Evolutionary conservation across 2,329 filamentous ascomycete genomes (phyloP), one percentile per base, ranked within the genome.

Genomic region (Diaporthe velutina): DNA sequence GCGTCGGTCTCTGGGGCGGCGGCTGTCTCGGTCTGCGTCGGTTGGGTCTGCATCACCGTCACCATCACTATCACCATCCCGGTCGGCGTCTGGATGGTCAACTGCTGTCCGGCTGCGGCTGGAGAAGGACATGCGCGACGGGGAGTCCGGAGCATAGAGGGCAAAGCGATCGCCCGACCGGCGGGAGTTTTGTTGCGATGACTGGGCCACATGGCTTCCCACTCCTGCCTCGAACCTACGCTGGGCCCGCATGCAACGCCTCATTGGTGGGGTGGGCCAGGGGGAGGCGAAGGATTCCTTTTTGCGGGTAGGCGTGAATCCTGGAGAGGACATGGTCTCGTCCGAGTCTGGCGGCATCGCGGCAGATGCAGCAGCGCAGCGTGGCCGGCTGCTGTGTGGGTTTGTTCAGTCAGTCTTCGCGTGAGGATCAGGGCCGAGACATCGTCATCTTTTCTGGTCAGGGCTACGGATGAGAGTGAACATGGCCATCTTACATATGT

Each of bases 191-290:
- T 72, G 70, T 64, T 30, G 38, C 9, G 35, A 54, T 30, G 70
- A 42, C 70, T 61, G 70, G 70, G 70, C 45, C 57, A 55, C 67
- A 55, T 55, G 67, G 67, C 57, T 40, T 30, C 33, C 57, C n/a
- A n/a, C n/a, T n/a, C n/a, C n/a, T n/a, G n/a, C n/a, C 57, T 72
- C 70, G 12, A 64, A 45, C 48, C 70, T 64, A 25, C 70, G 70
- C 42, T 72, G 70, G 70, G 70, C 50, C 70, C 70, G 70, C 70
- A 72, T 52, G 33, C 57, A 61, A 33, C 70, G 70, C 70, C 70
- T 72, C 70, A 72, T 72, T 72, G 70, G 70, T 61, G 70, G 70
- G 70, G 70, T 72, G 35, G 70, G 70, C 70, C 70, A 72, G 57
- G 70, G 70, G 57, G 55, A 60, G 50, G 40, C 57, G 70, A 72